Percentiles rank a stretch among this genome's conserved stretches.
Evolutionary conservation across 2,329 filamentous ascomycete species (phyloP).

Genomic region (Cordyceps tenuipes): DNA sequence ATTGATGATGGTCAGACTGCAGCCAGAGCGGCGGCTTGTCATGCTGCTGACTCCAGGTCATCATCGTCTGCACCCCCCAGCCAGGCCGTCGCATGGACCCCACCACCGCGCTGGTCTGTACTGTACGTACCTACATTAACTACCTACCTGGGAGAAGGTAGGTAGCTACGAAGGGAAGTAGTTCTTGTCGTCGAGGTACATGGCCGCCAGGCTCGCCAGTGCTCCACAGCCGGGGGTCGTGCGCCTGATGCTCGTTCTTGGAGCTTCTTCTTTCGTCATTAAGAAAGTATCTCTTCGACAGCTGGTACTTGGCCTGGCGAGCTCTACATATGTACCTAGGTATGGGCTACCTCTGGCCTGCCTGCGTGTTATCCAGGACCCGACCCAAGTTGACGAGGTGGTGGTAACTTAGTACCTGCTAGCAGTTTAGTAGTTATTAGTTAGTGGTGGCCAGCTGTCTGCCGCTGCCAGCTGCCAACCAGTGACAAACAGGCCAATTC

Average conservation of each 20-base stretch:
- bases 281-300: background rate
- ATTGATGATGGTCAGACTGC: too few species aligned
- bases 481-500: constrained; percentile 10
- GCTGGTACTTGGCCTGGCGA: background rate
- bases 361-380: too few species aligned
- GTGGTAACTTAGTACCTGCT: too few species aligned
- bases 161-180: background rate
- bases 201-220: background rate
- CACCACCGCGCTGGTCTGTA: background rate
- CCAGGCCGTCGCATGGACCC: background rate
- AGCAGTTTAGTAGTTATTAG: too few species aligned
- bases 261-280: background rate
- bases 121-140: too few species aligned
- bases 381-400: too few species aligned
- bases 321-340: background rate
- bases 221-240: background rate
- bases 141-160: too few species aligned
- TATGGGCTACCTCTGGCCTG: too few species aligned
- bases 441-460: background rate
- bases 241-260: background rate
- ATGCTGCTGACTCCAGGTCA: background rate
- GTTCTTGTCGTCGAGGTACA: background rate
- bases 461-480: background rate
- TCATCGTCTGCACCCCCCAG: background rate
- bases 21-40: background rate